phyloP scores from a whole-genome alignment of 805 yeast genomes.

The Komagataella populi region DNA sequence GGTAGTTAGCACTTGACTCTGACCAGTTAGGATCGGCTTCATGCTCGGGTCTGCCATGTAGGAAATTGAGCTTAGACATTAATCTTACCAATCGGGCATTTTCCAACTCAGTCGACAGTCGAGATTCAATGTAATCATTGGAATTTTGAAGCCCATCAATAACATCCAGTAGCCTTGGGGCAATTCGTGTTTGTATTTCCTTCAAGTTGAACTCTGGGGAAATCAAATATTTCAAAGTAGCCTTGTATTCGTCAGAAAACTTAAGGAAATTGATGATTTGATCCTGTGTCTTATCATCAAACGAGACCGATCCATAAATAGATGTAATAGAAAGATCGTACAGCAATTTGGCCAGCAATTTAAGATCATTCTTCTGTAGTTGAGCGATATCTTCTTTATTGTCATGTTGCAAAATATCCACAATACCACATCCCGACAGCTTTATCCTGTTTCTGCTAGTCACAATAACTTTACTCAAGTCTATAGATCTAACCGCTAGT shows the following conservation, averaged over 20 bases:
- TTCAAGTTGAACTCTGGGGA: slow-evolving; percentile 12
- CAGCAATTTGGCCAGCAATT: slow-evolving; percentile 44
- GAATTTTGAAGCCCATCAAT: slow-evolving; percentile 36
- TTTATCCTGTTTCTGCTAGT: slow-evolving; percentile 63
- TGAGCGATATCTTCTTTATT: slow-evolving; percentile 9
- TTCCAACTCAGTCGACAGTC: slow-evolving; percentile 63
- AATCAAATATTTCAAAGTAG: slow-evolving; percentile 24
- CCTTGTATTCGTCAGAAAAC: slow-evolving; percentile 31
- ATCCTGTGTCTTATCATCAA: slow-evolving; percentile 5
- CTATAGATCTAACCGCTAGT: slow-evolving; percentile 48
- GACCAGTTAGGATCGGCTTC: slow-evolving; percentile 43
- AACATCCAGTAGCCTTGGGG: slow-evolving; percentile 29
- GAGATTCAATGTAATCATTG: slow-evolving; percentile 46
- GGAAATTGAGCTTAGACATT: slow-evolving; percentile 66
- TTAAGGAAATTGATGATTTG: slow-evolving; percentile 16
- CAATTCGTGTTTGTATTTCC: slow-evolving; percentile 24
- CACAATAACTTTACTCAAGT: slow-evolving; percentile 57
- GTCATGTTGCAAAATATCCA: slow-evolving; percentile 40
- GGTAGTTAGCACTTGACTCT: slow-evolving; percentile 64
- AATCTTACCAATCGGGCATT: slow-evolving; percentile 79
- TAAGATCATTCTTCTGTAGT: slow-evolving; percentile 42
- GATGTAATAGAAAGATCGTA: slow-evolving; percentile 34
- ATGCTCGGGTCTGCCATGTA: slow-evolving; percentile 61
- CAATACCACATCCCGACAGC: slow-evolving; percentile 55
- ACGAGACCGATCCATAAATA: slow-evolving; percentile 4